Evolutionary conservation across 495 filamentous ascomycete genomes (phyloP), one percentile per base, ranked within the genome.

Genomic region (Xylaria grammica): DNA sequence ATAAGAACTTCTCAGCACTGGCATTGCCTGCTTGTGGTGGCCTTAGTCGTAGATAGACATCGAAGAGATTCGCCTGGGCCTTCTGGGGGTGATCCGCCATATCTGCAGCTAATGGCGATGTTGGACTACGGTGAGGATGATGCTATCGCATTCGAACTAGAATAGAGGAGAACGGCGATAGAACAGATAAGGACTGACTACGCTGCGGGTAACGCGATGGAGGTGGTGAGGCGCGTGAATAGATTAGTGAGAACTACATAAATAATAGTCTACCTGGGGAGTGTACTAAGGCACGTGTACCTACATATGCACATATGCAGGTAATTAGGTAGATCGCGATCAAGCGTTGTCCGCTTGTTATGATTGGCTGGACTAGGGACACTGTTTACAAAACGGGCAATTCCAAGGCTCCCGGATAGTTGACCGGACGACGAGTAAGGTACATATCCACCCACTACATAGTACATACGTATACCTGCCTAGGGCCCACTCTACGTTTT

Each of bases 21-120:
- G 77, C 44, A 69, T 72, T 74, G 60, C 66, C 76, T 55, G 70
- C 71, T 50, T 75, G 80, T 6, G 93, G 87, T 17, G 95, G 96
- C 3, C 96, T 89, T 40, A 99, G 81, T 58, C 95, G 90, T 27
- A 99, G 87, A 66, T 89, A 98, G 50, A 99, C 96, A 74, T 98
- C 86, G 74, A 99, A 99, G 24, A 97, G 84, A 50, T 80, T 82
- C 19, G 77, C 61, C 44, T 78, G 74, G 15, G 72, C 50, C 66
- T 75, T 79, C 60, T 72, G 72, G 26, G 72, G 67, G 49, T 62
- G 67, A 44, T 73, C 73, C 73, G 71, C 72, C 46, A 42, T 60
- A 13, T 53, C 7, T n/a, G 10, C 6, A 15, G 26, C 20, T 36
- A 27, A 24, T 27, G 11, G 24, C 13, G 22, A 38, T 20, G 15